A percentile compares a stretch with the other conserved stretches of the same genome.
Conservation (phyloP, 495 filamentous ascomycete species). For the Penicillium antarcticum region DNA sequence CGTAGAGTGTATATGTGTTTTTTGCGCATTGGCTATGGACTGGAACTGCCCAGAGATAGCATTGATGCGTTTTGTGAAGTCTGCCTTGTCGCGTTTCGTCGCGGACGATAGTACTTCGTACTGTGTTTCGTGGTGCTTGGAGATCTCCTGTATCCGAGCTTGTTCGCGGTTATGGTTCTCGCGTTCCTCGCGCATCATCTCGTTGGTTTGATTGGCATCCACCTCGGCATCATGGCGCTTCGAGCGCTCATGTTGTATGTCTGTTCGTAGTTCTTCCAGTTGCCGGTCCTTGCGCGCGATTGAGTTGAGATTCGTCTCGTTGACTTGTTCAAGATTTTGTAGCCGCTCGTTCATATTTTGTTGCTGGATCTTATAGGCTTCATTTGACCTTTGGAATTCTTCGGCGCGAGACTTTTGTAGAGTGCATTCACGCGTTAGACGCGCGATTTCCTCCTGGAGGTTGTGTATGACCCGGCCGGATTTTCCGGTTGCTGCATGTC, state of each 20-base stretch:
- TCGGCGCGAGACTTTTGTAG: slow-evolving; percentile 69
- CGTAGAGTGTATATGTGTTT: slow-evolving; percentile 51
- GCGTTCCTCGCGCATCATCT: slow-evolving; percentile 54
- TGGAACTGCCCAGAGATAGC: slow-evolving; percentile 25
- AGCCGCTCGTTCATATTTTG: slow-evolving; percentile 55
- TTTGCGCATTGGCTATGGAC: slow-evolving; percentile 36
- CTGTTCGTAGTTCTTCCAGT: slow-evolving; percentile 66
- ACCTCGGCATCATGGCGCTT: slow-evolving; percentile 61
- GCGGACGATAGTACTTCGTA: slow-evolving; percentile 70
- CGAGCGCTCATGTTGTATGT: slow-evolving; percentile 64
- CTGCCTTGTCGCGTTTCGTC: slow-evolving; percentile 52
- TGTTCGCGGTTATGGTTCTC: slow-evolving; percentile 56
- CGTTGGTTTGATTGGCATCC: slow-evolving; percentile 58
- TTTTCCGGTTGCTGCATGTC: slow-evolving; percentile 75
- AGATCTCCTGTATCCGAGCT: slow-evolving; percentile 58
- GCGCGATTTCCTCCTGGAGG: slow-evolving; percentile 84
- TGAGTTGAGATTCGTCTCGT: slow-evolving; percentile 71
- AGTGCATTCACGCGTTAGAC: slow-evolving; percentile 73
- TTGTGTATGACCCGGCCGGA: slow-evolving; percentile 91
- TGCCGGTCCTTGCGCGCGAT: slow-evolving; percentile 76
- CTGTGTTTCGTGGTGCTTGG: slow-evolving; percentile 50
- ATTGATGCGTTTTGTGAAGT: slow-evolving; percentile 39
- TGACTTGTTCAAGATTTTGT: slow-evolving; percentile 63
- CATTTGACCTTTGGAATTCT: slow-evolving; percentile 68
- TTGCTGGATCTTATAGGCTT: slow-evolving; percentile 70